Base-by-base conservation (phyloP, 2,329 filamentous ascomycete species). In the Claviceps arundinis region DNA sequence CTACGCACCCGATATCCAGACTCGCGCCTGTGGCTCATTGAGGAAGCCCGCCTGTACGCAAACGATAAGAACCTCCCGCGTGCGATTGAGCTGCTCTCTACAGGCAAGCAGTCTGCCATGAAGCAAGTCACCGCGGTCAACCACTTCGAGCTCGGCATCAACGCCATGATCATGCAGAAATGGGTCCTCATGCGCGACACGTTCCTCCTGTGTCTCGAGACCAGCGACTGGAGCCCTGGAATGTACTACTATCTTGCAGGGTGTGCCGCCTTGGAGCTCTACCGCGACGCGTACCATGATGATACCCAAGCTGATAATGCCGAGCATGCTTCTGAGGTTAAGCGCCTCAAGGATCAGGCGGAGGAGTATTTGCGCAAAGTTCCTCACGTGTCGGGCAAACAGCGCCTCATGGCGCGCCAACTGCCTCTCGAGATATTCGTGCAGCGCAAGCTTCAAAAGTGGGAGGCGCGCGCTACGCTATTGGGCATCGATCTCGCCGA, bases 171-270 rank as follows among this genome's bases (percentile, higher is more conserved):
- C 61, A 69, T 84, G 17, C 87, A 94, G 64, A 76, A 84, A 56
- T 96, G 91, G 71, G 68, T 79, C 7, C 74, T 82, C 4, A 89
- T 87, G 67, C 80, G 87, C 3, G 76, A 84, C 52, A 77, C 81
- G 0, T 97, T 96, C 67, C 67, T 90, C 42, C 64, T 78, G 57
- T 90, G 87, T 57, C 73, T 87, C 11, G 82, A 87, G 51, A 75
- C 93, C 52, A 96, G 95, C 68, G 87, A 87, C 59, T 97, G 93
- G 93, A 90, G 85, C 52, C 89, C 89, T 50, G 82, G 84, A 0
- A 66, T 97, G 50, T 97, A 98, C 70, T 89, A 89, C 64, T 97
- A 90, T 68, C 85, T 95, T 57, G 85, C 87, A 1, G 93, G 84
- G 7, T 77, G 78, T 13, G 84, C 85, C 0, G 83, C 94, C 58